Evolutionary conservation across 2,329 filamentous ascomycete genomes (phyloP).

Genomic region (Chrysoporthe puriensis): DNA sequence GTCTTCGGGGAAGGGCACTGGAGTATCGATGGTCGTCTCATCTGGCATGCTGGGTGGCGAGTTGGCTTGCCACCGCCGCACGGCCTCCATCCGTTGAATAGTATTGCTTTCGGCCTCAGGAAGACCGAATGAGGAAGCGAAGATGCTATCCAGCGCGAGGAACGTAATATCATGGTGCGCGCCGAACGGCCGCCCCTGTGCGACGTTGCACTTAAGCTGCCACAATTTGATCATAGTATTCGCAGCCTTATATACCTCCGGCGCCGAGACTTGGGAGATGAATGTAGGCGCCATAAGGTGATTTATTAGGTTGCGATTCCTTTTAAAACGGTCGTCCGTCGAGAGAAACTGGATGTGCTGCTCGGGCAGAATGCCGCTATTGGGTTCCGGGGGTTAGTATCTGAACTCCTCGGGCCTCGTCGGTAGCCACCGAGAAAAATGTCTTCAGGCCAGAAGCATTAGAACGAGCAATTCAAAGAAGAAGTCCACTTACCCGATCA

Average conservation of each 20-base stretch:
- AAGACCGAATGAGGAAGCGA: slow-evolving; percentile 37
- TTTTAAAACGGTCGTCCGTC: slow-evolving; percentile 7
- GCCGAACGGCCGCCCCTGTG: slow-evolving; percentile 28
- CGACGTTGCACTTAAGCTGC: slow-evolving; percentile 27
- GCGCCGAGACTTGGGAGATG: slow-evolving; percentile 36
- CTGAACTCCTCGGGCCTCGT: too few species aligned
- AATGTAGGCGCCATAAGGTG: slow-evolving; percentile 24
- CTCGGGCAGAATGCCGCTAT: slow-evolving; percentile 37
- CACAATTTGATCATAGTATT: slow-evolving; percentile 32
- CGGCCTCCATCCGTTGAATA: slow-evolving; percentile 30
- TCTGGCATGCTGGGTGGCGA: not conserved
- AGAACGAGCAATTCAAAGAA: too few species aligned
- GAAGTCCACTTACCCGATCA: slow-evolving; percentile 30
- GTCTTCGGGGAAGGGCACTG: slow-evolving; percentile 33
- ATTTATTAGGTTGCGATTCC: slow-evolving; percentile 21
- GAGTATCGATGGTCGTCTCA: slow-evolving; percentile 34
- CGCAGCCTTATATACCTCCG: slow-evolving; percentile 19
- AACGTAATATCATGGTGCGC: slow-evolving; percentile 16
- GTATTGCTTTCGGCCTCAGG: slow-evolving; percentile 34
- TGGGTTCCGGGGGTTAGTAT: too few species aligned
- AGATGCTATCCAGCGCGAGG: slow-evolving; percentile 24
- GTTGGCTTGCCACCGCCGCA: slow-evolving; percentile 23
- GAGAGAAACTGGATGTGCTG: slow-evolving; percentile 40
- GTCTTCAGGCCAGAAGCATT: too few species aligned
- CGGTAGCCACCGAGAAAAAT: too few species aligned